A percentile compares a stretch with the other conserved stretches of the same genome.
phyloP scores from a whole-genome alignment of 2,329 filamentous ascomycete species.

The Biscogniauxia mediterranea region DNA sequence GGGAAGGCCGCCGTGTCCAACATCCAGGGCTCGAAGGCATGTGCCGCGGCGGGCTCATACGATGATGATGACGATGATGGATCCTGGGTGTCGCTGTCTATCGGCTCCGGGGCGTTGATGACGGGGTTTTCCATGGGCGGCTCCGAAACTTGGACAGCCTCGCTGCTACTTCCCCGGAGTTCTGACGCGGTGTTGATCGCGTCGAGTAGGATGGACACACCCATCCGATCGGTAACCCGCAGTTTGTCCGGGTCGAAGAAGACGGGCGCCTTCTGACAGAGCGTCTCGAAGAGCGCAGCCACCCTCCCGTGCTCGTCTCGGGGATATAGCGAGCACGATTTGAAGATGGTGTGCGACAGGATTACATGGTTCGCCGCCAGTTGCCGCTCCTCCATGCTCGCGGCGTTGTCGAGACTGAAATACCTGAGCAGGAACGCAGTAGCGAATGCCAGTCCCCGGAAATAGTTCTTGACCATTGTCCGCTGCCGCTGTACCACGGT shows the following conservation, averaged over 20 bases:
- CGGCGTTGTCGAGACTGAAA: slow-evolving; percentile 25
- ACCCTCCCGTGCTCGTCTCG: slow-evolving; percentile 26
- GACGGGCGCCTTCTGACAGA: slow-evolving; percentile 25
- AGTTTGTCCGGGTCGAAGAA: slow-evolving; percentile 17
- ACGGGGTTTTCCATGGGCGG: slow-evolving; percentile 6
- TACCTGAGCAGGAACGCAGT: slow-evolving; percentile 33
- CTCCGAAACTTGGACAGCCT: slow-evolving; percentile 11
- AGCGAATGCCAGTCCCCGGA: slow-evolving; percentile 28
- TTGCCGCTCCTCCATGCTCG: slow-evolving; percentile 29
- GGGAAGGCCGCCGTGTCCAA: slow-evolving; percentile 20
- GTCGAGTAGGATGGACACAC: slow-evolving; percentile 25
- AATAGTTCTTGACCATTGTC: slow-evolving; percentile 28
- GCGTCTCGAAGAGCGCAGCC: slow-evolving; percentile 27
- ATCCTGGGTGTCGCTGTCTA: background rate
- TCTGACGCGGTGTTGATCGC: slow-evolving; percentile 20
- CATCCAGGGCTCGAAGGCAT: slow-evolving; percentile 21
- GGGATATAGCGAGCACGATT: slow-evolving; percentile 16
- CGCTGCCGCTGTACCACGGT: slow-evolving; percentile 15
- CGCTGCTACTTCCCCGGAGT: slow-evolving; percentile 15
- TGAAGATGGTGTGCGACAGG: slow-evolving; percentile 30
- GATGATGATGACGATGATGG: background rate
- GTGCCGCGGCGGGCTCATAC: slow-evolving; percentile 5
- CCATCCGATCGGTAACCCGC: slow-evolving; percentile 24
- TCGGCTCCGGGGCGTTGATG: background rate
- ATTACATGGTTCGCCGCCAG: slow-evolving; percentile 30